These are phyloP conservation scores for Aspergillus ellipticus DNA, from an alignment of 495 filamentous ascomycete genomes.

Conservation along the genomic window DNA sequence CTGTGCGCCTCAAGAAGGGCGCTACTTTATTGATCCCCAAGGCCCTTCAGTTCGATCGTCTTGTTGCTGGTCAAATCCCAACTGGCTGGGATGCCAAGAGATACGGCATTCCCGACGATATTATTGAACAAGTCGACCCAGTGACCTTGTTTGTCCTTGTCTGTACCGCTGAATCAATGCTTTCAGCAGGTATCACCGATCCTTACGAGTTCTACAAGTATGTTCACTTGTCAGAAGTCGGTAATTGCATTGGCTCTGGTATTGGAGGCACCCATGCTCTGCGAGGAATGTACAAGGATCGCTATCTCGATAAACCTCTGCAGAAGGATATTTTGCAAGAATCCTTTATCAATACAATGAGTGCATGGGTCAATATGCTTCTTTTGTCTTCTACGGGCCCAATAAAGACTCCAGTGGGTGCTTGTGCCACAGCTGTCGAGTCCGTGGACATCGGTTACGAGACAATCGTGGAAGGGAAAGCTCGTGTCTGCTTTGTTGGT, in stretches of 20 bases:
- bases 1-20: conserved; percentile 89
- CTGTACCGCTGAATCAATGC: conserved; percentile 83
- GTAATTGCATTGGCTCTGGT: conserved; percentile 97
- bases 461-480: conserved; percentile 96
- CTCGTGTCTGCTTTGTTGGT: conserved; percentile 93
- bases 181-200: conserved; percentile 95
- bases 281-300: conserved; percentile 97
- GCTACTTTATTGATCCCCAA: conserved; percentile 93
- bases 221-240: conserved; percentile 95
- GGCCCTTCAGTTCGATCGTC: conserved; percentile 91
- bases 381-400: conserved; percentile 93
- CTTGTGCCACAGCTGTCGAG: conserved; percentile 95
- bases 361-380: conserved; percentile 99
- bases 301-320: conserved; percentile 93
- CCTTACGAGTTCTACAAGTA: conserved; percentile 99
- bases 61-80: conserved; percentile 94
- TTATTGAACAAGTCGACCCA: conserved; percentile 94
- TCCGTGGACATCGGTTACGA: conserved; percentile 97
- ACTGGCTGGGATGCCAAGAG: conserved; percentile 94
- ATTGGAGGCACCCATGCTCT: conserved; percentile 91
- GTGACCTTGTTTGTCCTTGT: conserved; percentile 94
- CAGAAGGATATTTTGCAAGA: conserved; percentile 99
- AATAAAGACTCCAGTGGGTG: conserved; percentile 97
- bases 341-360: conserved; percentile 99
- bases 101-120: conserved; percentile 96